Base-by-base conservation (phyloP, 2,329 filamentous ascomycete species). In the Alternaria sp. region DNA sequence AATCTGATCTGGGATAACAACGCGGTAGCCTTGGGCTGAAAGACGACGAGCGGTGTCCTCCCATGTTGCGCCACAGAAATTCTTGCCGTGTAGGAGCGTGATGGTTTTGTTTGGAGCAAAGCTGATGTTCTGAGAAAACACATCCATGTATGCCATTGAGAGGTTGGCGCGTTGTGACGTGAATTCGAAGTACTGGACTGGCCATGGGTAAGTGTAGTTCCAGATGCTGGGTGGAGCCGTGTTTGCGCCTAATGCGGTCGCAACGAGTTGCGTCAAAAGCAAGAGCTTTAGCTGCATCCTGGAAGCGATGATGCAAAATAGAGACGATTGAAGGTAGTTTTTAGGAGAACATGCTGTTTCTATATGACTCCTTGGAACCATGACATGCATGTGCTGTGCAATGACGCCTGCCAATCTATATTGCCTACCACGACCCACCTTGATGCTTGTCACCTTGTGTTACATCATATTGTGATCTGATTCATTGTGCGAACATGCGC, bases 101-200 rank as follows among this genome's bases (percentile, higher is more conserved):
- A 80, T 81, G 0, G 78, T 81, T 51, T 67, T 62, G 24, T 78
- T 81, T 40, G 75, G 77, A 56, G 76, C 78, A 45, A 75, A 60
- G 10, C 52, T 66, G 17, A 40, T 44, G 37, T 52, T 60, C 2
- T 65, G 70, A 7, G 81, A 81, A 11, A 71, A 50, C 24, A 85
- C 66, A 60, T 86, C 83, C 82, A 86, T 84, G 63, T 84, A 85
- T 14, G 83, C 83, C 83, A 85, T 86, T 40, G 83, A 77, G 26
- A 85, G 71, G n/a, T 78, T 70, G 46, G 80, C 77, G 13, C 73
- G 71, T 69, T 85, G 83, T 39, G 82, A 83, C 2, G 70, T 73
- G 65, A 86, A 81, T 40, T 72, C 75, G 72, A 82, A 84, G 33
- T 82, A 74, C 58, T 83, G 60, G n/a, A 71, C 56, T 2, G 82